Conservation (phyloP, 345 rosid genomes). For the Boechera divaricarpa region DNA sequence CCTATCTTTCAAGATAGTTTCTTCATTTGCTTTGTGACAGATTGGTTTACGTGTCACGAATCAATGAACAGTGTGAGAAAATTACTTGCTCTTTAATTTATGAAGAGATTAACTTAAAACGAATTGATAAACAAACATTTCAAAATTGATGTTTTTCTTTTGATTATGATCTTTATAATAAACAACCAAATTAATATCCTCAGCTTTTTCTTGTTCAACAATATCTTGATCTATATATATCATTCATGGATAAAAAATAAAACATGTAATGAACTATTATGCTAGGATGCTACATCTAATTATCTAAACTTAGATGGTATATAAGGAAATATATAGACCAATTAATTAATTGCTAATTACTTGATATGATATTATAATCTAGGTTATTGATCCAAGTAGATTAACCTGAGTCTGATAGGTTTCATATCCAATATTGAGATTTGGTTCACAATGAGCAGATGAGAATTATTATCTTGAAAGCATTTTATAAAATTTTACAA, state of each 20-base stretch:
- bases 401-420: neutral
- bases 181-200: neutral
- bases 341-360: neutral
- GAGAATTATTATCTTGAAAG: neutral
- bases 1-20: slow-evolving; percentile 3
- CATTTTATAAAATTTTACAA: neutral
- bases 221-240: neutral
- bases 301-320: neutral
- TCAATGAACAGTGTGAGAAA: slow-evolving; percentile 10
- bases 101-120: neutral
- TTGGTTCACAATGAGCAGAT: neutral
- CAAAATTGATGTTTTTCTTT: neutral
- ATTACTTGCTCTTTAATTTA: neutral
- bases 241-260: neutral
- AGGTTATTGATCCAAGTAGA: neutral
- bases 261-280: neutral
- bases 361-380: neutral
- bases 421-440: neutral
- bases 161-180: neutral
- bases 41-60: slow-evolving; percentile 26
- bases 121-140: slow-evolving; percentile 4
- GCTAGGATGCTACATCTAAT: neutral
- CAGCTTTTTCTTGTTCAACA: neutral
- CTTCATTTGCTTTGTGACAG: slow-evolving; percentile 6
- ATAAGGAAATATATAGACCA: neutral